A percentile compares a stretch with the other conserved stretches of the same genome.
These are phyloP conservation scores for Backusella australiensis DNA, from an alignment of 192 early-diverging fungal genomes.

Conservation along the genomic window DNA sequence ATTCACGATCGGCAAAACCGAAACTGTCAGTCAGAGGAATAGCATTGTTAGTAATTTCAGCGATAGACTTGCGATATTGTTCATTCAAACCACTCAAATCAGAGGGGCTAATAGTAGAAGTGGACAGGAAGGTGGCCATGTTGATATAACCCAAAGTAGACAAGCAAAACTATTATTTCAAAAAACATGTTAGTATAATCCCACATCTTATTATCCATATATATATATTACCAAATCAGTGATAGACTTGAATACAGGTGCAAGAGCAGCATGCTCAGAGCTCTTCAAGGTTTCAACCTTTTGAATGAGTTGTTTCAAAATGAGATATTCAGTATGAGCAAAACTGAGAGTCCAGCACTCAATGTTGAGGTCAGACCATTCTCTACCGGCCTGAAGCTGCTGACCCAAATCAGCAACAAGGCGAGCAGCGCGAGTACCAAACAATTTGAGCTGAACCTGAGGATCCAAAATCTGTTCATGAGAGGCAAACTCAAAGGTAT, in stretches of 20 bases:
- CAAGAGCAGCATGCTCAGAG: slow-evolving; percentile 16
- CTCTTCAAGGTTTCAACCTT: slow-evolving; percentile 30
- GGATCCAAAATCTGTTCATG: slow-evolving; percentile 47
- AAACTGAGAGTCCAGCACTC: slow-evolving; percentile 66
- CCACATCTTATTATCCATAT: background rate
- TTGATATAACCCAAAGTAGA: slow-evolving; percentile 47
- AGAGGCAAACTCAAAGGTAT: slow-evolving; percentile 11
- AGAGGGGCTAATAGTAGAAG: slow-evolving; percentile 43
- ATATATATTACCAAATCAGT: slow-evolving; percentile 19
- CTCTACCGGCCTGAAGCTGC: slow-evolving; percentile 46
- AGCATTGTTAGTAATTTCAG: slow-evolving; percentile 59
- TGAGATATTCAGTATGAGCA: slow-evolving; percentile 75
- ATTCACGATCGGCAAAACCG: slow-evolving; percentile 60
- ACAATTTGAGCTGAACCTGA: slow-evolving; percentile 57
- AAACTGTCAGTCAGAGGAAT: slow-evolving; percentile 76
- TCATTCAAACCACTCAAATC: slow-evolving; percentile 25
- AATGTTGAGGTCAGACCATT: slow-evolving; percentile 70
- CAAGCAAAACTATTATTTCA: slow-evolving; percentile 38
- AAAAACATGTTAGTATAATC: slow-evolving; percentile 26
- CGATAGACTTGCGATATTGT: slow-evolving; percentile 35
- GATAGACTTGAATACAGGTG: slow-evolving; percentile 28
- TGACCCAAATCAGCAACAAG: slow-evolving; percentile 59
- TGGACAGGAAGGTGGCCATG: slow-evolving; percentile 43
- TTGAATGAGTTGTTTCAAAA: slow-evolving; percentile 58
- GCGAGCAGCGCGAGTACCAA: slow-evolving; percentile 65